Evolutionary conservation across 139 green algal genomes (phyloP).

Genomic region (Chlamydomonas sp.): DNA sequence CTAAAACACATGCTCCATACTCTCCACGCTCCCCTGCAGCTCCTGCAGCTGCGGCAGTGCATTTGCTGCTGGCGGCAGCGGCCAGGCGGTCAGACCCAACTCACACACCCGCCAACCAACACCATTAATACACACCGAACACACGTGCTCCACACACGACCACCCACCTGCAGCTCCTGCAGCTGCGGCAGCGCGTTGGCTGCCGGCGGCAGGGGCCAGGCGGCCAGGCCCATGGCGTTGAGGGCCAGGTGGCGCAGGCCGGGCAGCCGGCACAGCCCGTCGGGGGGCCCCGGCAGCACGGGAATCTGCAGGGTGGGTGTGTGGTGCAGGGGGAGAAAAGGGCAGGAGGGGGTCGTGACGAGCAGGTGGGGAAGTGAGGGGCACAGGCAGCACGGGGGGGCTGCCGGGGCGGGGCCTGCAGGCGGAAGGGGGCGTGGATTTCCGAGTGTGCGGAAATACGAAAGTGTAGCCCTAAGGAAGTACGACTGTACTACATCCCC

Average conservation of each 20-base stretch:
- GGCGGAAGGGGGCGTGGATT: too few relatives aligned
- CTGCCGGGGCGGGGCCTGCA: too few relatives aligned
- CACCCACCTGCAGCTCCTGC: slow-evolving; percentile 35
- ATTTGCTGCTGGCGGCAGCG: slow-evolving; percentile 18
- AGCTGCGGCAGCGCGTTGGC: slow-evolving; percentile 30
- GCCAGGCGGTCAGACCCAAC: slow-evolving; percentile 45
- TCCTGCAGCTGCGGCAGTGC: slow-evolving; percentile 39
- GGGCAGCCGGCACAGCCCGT: slow-evolving; percentile 20
- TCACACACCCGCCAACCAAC: too few relatives aligned
- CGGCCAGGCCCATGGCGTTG: slow-evolving; percentile 31
- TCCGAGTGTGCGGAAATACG: too few relatives aligned
- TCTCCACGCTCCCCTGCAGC: slow-evolving; percentile 25
- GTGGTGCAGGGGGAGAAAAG: background rate
- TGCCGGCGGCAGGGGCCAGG: slow-evolving; percentile 46
- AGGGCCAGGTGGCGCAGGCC: slow-evolving; percentile 30
- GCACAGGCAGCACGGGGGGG: too few relatives aligned
- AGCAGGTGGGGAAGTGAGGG: too few relatives aligned
- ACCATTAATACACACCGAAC: background rate
- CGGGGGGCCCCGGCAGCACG: background rate
- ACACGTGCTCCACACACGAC: background rate
- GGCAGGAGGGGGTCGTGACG: too few relatives aligned
- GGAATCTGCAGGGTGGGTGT: background rate
- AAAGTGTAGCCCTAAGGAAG: too few relatives aligned
- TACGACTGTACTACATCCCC: background rate
- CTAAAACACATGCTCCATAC: background rate